Evolutionary conservation across 2,329 filamentous ascomycete genomes (phyloP).

Genomic region (Chrysoporthe austroafricana): DNA sequence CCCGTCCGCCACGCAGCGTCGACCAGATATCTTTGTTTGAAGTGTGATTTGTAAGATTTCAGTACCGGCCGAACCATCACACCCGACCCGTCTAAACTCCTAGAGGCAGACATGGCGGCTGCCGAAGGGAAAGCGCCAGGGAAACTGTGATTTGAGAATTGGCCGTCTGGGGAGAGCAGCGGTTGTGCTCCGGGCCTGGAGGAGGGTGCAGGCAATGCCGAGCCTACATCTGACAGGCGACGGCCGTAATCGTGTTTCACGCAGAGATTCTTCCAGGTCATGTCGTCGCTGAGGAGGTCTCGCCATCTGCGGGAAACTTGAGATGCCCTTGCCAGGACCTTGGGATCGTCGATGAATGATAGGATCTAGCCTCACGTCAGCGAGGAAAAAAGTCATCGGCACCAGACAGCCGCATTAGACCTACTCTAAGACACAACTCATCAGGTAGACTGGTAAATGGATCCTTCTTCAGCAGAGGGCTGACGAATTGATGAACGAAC

Average conservation of each 20-base stretch:
- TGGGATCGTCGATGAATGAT: constrained; percentile 96
- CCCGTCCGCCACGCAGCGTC: constrained; percentile 96
- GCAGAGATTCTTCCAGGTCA: constrained; percentile 97
- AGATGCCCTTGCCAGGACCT: constrained; percentile 87
- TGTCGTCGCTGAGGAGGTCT: constrained; percentile 91
- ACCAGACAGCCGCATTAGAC: constrained; percentile 36
- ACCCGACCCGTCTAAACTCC: constrained; percentile 59
- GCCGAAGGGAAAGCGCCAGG: constrained; percentile 47
- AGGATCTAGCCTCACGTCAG: constrained; percentile 67
- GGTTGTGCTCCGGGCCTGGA: constrained; percentile 40
- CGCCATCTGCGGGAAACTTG: constrained; percentile 96
- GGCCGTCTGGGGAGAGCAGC: constrained; percentile 40
- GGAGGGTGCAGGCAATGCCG: constrained; percentile 37
- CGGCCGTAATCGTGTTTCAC: constrained; percentile 89
- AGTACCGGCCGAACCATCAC: constrained; percentile 61
- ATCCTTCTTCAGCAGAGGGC: constrained; percentile 92
- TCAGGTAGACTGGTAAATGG: constrained; percentile 91
- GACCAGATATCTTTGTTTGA: constrained; percentile 96
- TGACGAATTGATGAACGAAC: constrained; percentile 95
- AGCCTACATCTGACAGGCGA: constrained; percentile 56
- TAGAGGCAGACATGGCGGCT: constrained; percentile 45
- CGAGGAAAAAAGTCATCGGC: not conserved
- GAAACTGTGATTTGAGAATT: constrained; percentile 44
- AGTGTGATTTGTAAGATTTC: constrained; percentile 91
- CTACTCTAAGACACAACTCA: constrained; percentile 86